Conservation (phyloP, 495 filamentous ascomycete species). For the Aspergillus asperescens region DNA sequence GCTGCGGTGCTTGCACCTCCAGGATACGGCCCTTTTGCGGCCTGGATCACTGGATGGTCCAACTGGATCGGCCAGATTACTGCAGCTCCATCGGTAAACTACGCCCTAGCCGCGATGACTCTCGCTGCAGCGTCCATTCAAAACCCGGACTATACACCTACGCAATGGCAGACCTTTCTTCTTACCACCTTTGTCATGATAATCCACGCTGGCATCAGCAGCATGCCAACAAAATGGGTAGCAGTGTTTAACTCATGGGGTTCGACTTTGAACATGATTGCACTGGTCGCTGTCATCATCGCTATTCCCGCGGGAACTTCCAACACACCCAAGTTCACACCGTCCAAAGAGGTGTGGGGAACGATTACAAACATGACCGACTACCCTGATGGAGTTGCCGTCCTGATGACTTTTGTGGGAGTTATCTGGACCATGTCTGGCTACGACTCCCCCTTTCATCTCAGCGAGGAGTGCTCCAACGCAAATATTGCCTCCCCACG, state of each 20-base stretch:
- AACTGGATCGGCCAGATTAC: constrained; percentile 72
- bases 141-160: constrained; percentile 60
- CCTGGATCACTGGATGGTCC: constrained; percentile 71
- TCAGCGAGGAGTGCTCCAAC: constrained; percentile 74
- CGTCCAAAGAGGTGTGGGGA: constrained; percentile 62
- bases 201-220: constrained; percentile 65
- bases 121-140: constrained; percentile 64
- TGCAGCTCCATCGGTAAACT: constrained; percentile 61
- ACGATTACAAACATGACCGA: constrained; percentile 64
- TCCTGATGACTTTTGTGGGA: constrained; percentile 70
- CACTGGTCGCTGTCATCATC: constrained; percentile 61
- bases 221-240: constrained; percentile 69
- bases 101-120: constrained; percentile 63
- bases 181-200: constrained; percentile 65
- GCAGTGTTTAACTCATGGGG: constrained; percentile 72
- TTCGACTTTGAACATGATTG: constrained; percentile 69
- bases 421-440: constrained; percentile 64
- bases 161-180: constrained; percentile 65
- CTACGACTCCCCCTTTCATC: constrained; percentile 71
- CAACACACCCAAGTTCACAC: constrained; percentile 57
- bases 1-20: constrained; percentile 72
- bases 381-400: constrained; percentile 64
- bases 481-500: constrained; percentile 69
- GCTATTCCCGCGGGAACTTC: constrained; percentile 61
- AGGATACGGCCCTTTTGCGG: constrained; percentile 68